A percentile compares a stretch with the other conserved stretches of the same genome.
phyloP scores from a whole-genome alignment of 228 moss, liverwort and hornwort species.

The Sphagnum fallax region DNA sequence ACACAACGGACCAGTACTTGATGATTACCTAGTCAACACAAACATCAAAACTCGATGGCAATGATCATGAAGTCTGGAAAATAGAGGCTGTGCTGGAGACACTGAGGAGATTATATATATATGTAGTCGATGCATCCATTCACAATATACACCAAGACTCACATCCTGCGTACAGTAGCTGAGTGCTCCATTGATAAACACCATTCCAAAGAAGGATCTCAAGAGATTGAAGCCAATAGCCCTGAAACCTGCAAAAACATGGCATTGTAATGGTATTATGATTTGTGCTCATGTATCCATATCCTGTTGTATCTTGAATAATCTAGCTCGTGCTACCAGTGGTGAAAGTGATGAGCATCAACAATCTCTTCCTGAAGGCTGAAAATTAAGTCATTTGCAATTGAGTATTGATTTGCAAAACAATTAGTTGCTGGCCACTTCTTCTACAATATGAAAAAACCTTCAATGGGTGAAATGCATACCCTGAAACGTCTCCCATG shows the following conservation, averaged over 20 bases:
- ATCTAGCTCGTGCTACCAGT: background rate
- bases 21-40: no score
- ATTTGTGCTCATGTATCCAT: no score
- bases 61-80: no score
- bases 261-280: no score
- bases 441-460: background rate
- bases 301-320: no score
- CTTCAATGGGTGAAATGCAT: no score
- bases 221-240: conserved; percentile 44
- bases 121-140: no score
- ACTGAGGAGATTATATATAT: no score
- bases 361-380: no score
- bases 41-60: no score
- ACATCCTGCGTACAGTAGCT: conserved; percentile 77
- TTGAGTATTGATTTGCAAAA: background rate
- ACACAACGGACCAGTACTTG: background rate
- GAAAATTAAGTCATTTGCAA: background rate
- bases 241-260: conserved; percentile 34
- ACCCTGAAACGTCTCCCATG: conserved; percentile 34
- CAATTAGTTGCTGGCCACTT: background rate
- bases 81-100: no score
- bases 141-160: background rate
- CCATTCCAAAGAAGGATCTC: conserved; percentile 33
- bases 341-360: no score
- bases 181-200: conserved; percentile 50